phyloP scores from a whole-genome alignment of 2,329 filamentous ascomycete species.

The Madurella fahalii region DNA sequence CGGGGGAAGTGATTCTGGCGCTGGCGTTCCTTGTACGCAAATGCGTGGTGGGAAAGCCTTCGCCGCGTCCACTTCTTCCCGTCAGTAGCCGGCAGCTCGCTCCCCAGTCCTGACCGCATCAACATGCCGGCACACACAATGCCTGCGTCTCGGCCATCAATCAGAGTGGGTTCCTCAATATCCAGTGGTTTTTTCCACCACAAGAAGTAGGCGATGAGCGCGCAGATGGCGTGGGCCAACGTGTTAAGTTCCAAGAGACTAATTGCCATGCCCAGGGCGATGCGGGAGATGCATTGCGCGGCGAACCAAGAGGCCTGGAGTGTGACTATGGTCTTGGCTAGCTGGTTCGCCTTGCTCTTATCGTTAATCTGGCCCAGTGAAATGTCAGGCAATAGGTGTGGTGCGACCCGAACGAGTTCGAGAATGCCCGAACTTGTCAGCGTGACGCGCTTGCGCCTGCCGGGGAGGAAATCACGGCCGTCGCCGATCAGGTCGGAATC shows the following conservation, averaged over 20 bases:
- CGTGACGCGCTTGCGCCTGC: neutral
- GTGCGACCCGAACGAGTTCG: neutral
- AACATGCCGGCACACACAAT: too few relatives aligned
- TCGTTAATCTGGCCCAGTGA: slow-evolving; percentile 2
- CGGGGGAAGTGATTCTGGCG: too few relatives aligned
- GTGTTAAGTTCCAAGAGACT: slow-evolving; percentile 14
- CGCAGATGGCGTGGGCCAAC: slow-evolving; percentile 6
- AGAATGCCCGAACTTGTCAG: neutral
- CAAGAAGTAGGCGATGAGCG: slow-evolving; percentile 1
- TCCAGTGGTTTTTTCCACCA: slow-evolving; percentile 15
- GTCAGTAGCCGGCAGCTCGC: too few relatives aligned
- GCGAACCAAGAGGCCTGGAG: slow-evolving; percentile 10
- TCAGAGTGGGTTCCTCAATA: slow-evolving; percentile 1
- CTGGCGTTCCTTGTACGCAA: too few relatives aligned
- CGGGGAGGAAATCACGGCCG: neutral
- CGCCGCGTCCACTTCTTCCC: neutral
- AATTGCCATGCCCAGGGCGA: neutral
- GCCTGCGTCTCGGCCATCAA: too few relatives aligned
- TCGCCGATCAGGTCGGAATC: neutral
- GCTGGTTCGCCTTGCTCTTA: slow-evolving; percentile 9
- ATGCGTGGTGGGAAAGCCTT: too few relatives aligned
- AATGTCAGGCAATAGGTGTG: neutral
- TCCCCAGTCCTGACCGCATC: too few relatives aligned
- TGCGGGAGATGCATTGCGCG: slow-evolving; percentile 1
- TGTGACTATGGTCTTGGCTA: slow-evolving; percentile 3